These are phyloP conservation scores for Fusarium decemcellulare DNA, from an alignment of 2,329 filamentous ascomycete species.

Conservation along the genomic window DNA sequence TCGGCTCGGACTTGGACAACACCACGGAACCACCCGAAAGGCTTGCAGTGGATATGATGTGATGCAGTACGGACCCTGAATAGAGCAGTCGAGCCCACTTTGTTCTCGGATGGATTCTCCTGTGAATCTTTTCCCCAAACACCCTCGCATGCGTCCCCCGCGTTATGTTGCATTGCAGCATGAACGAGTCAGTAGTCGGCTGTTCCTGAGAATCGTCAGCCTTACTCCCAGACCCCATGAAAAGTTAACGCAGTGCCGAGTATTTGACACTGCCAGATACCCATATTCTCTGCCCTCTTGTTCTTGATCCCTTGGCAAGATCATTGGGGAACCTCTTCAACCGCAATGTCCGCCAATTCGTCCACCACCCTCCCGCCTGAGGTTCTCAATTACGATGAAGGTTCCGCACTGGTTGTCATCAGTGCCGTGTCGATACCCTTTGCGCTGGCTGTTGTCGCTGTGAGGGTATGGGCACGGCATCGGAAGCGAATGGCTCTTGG, in stretches of 20 bases:
- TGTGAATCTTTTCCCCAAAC: not conserved
- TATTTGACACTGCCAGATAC: not conserved
- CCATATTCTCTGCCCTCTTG: not conserved
- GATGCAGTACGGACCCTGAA: too few species aligned
- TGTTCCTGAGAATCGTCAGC: not conserved
- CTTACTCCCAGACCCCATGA: not conserved
- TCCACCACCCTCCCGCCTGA: not conserved
- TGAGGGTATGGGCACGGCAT: not conserved
- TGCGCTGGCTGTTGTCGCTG: not conserved
- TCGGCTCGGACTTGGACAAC: too few species aligned
- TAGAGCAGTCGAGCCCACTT: not conserved
- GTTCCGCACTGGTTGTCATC: not conserved
- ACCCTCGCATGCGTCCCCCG: not conserved
- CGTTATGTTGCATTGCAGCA: not conserved
- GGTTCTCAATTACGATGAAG: not conserved
- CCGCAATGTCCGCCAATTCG: not conserved
- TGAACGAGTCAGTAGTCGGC: not conserved
- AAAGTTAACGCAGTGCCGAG: not conserved
- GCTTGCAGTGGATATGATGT: too few species aligned
- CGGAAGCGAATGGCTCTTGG: not conserved
- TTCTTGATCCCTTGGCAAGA: not conserved
- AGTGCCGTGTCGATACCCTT: not conserved
- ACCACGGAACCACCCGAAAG: too few species aligned
- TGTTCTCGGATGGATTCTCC: not conserved
- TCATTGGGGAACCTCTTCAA: not conserved